A percentile compares a stretch with the other conserved stretches of the same genome.
These are phyloP conservation scores for Babesia bigemina DNA, from an alignment of 169 alveolate species.

Conservation along the genomic window DNA sequence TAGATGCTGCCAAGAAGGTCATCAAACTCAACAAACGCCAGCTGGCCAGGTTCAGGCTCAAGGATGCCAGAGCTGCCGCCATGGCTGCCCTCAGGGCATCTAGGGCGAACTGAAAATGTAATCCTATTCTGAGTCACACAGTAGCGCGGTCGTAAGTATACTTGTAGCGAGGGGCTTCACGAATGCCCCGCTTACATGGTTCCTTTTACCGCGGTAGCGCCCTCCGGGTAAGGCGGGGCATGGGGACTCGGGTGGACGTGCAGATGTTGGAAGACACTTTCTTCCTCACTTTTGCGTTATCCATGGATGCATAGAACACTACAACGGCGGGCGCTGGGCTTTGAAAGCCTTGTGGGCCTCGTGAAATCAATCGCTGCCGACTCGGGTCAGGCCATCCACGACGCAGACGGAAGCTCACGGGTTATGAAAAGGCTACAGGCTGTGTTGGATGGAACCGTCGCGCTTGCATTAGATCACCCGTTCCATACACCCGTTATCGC, in stretches of 20 bases:
- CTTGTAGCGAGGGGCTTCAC: too few relatives aligned
- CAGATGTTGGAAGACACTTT: too few relatives aligned
- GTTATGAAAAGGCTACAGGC: background rate
- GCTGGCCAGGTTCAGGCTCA: constrained; percentile 78
- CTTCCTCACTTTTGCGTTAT: background rate
- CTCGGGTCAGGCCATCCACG: background rate
- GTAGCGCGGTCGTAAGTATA: too few relatives aligned
- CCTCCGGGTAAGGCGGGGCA: too few relatives aligned
- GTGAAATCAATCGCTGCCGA: background rate
- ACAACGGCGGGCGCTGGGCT: constrained; percentile 23
- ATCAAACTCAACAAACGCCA: constrained; percentile 81
- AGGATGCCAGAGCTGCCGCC: constrained; percentile 53
- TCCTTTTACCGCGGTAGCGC: too few relatives aligned
- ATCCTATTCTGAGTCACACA: background rate
- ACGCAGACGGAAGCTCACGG: background rate
- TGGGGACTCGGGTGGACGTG: too few relatives aligned
- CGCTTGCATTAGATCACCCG: constrained; percentile 24
- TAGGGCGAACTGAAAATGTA: background rate
- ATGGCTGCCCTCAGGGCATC: constrained; percentile 24
- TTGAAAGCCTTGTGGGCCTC: constrained; percentile 18
- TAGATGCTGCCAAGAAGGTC: constrained; percentile 64
- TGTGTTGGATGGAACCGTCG: background rate
- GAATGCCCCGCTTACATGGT: too few relatives aligned
- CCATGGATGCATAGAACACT: constrained; percentile 13
- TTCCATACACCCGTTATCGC: constrained; percentile 46